Conservation (phyloP, 306 rosid species). For the Macrotyloma uniflorum region DNA sequence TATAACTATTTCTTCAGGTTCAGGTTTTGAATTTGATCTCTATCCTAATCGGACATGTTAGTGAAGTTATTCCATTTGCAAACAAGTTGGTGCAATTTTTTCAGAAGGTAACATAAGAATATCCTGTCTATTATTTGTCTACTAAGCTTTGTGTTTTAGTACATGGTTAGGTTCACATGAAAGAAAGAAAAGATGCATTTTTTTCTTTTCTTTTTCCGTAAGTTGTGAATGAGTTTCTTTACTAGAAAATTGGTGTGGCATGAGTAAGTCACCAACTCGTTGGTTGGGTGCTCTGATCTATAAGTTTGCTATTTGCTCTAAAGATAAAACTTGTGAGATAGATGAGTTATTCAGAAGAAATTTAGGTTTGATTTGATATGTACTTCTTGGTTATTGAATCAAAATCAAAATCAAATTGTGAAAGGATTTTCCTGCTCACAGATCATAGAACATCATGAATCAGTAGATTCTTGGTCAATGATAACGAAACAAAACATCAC, state of each 20-base stretch:
- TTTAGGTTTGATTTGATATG: constrained; percentile 9
- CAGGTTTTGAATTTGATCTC: constrained; percentile 91
- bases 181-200: not conserved
- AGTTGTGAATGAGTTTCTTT: constrained; percentile 21
- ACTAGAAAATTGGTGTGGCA: constrained; percentile 13
- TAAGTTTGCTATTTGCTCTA: not conserved
- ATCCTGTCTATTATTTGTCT: constrained; percentile 13
- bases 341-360: not conserved
- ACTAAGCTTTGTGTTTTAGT: constrained; percentile 20
- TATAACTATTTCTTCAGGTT: constrained; percentile 65
- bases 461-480: not conserved
- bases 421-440: not conserved
- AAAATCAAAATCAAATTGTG: not conserved
- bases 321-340: constrained; percentile 5
- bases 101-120: constrained; percentile 65
- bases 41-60: constrained; percentile 72
- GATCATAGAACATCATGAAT: not conserved
- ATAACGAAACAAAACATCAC: not conserved
- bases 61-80: constrained; percentile 77
- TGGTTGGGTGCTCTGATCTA: constrained; percentile 1
- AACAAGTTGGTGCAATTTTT: constrained; percentile 83
- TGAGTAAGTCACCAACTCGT: not conserved
- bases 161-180: constrained; percentile 25
- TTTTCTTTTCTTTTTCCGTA: constrained; percentile 13
- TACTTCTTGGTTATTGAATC: not conserved